Base-by-base conservation (phyloP, 192 early-diverging fungal species). In the Backusella liffmaniae region DNA sequence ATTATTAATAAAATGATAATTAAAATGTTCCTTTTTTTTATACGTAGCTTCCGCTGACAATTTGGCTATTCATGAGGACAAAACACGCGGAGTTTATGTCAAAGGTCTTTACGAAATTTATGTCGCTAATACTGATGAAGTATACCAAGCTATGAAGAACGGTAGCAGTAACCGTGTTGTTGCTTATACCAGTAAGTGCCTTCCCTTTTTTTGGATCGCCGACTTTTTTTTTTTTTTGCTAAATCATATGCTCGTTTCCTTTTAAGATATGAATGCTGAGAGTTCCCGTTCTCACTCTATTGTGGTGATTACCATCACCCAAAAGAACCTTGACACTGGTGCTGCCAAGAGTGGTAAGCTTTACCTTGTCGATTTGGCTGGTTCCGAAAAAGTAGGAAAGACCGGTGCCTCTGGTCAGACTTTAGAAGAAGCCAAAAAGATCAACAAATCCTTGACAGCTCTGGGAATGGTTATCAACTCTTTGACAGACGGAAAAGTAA, bases 381-480 rank as follows among this genome's bases (percentile, higher is more conserved):
- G 98, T 79, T 98, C 97, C 18, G 97, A 99, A 87, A 99, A 99
- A 84, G 92, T 94, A 21, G 96, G 96, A 62, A 99, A 99, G 83
- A 99, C 98, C 35, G 97, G 96, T 66, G 98, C 98, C 6, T 94
- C 96, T 1, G 97, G 82, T 16, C 98, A 99, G 83, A 98, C 97
- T 1, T 83, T 99, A 37, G 98, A 99, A 83, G 98, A 99, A 79
- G 98, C 98, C 77, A 99, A 99, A 84, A 99, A 97, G 85, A 99
- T 99, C 89, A 99, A 99, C 89, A 98, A 97, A 83, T 98, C 96
- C 0, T 87, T 99, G 6, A 95, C 97, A 7, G 95, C 97, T 0
- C 88, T 99, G 56, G 98, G 98, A 67, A 99, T 98, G 96, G 98
- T 99, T 77, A 99, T 99, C 79, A 99, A 99, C 81, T 91, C 96